Base-by-base conservation (phyloP, 139 green algal genomes). In the Closterium sp. region DNA sequence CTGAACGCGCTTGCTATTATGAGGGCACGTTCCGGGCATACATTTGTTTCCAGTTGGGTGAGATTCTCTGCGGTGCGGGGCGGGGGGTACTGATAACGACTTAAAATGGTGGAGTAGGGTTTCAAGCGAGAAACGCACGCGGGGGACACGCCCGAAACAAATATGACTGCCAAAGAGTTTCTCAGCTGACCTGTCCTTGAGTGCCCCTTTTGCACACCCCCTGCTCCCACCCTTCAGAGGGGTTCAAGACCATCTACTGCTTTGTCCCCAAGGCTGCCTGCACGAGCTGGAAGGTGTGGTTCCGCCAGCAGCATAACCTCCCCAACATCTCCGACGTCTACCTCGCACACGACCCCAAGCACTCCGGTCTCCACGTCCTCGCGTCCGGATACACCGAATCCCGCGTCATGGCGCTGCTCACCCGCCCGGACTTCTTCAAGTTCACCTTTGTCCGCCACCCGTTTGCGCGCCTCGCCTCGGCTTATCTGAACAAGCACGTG, bases 351-450 rank as follows among this genome's bases (percentile, higher is more conserved):
- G 55, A 76, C 55, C 55, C 55, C 55, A 76, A 76, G 55, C 55
- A 76, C 55, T 76, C 55, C 4, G 55, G 87, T 16, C 87, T 90
- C 3, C 33, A 64, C 55, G 33, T 87, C 10, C 87, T 90, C 23
- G 69, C 31, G 33, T 90, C 23, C 34, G 31, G 33, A n/a, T 90
- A 34, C 64, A 84, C 33, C 25, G 87, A 90, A 30, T 35, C 31
- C 33, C 33, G 19, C 33, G 87, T 35, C 87, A 90, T 90, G 55
- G 55, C 83, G 83, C 83, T 90, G 10, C 33, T 90, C 23, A 90
- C 87, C 21, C 35, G 87, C 23, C 87, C 87, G 4, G 87, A 90
- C 35, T 90, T 90, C 81, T 90, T 90, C 87, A 90, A 90, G 36
- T 90, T 90, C 35, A 90, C 87, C 16, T 90, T 90, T 23, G 87